A percentile compares a stretch with the other conserved stretches of the same genome.
phyloP scores from a whole-genome alignment of 495 filamentous ascomycete genomes.

The Hypoxylon perforatum region DNA sequence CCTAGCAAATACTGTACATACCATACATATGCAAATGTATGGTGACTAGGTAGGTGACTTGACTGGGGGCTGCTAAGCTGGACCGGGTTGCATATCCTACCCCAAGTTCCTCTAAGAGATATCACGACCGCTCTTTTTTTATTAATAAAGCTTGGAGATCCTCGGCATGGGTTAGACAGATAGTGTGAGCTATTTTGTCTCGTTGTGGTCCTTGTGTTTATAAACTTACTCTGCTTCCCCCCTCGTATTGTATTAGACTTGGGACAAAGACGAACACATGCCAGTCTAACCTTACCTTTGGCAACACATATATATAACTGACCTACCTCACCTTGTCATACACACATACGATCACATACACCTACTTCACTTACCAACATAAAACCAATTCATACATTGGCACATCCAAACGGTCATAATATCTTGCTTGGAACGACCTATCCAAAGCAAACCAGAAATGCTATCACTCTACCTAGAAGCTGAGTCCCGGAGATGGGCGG shows the following conservation, averaged over 20 bases:
- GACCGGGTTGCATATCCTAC: constrained; percentile 3
- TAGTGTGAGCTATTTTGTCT: constrained; percentile 32
- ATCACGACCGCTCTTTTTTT: constrained; percentile 19
- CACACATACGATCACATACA: background rate
- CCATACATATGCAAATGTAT: no score
- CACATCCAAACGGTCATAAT: constrained; percentile 24
- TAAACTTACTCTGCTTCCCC: constrained; percentile 27
- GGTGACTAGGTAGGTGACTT: background rate
- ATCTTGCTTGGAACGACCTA: background rate
- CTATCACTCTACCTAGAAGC: constrained; percentile 32
- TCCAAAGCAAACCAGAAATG: constrained; percentile 9
- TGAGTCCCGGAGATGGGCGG: constrained; percentile 38
- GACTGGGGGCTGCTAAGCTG: background rate
- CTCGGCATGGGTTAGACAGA: no score
- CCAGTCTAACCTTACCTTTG: background rate
- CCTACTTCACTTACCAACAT: background rate
- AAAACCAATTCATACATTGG: constrained; percentile 19
- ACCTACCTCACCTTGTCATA: constrained; percentile 2
- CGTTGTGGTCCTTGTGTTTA: constrained; percentile 5
- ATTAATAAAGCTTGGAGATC: constrained; percentile 34
- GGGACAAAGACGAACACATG: constrained; percentile 19
- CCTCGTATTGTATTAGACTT: background rate
- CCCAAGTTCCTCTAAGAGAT: constrained; percentile 22
- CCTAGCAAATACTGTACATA: no score
- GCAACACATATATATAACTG: background rate